A percentile compares a stretch with the other conserved stretches of the same genome.
Conservation (phyloP, 306 rosid species). For the Adenanthera pavonina region DNA sequence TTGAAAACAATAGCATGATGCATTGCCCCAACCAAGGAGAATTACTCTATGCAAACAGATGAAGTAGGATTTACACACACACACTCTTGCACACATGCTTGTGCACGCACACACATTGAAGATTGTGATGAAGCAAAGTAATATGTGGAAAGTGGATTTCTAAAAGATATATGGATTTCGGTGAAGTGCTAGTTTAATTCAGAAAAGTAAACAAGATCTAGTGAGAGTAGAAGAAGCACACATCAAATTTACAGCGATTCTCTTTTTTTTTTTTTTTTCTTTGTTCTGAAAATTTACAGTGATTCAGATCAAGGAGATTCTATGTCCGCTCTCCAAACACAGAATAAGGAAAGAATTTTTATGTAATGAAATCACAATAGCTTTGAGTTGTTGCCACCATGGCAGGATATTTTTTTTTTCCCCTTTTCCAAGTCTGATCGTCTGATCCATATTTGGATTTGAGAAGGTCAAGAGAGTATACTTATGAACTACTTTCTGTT, state of each 20-base stretch:
- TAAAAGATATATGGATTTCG: neutral
- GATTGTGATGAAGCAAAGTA: neutral
- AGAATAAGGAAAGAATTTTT: neutral
- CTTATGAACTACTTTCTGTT: neutral
- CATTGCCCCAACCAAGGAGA: neutral
- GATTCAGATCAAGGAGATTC: neutral
- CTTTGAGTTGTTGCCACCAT: no score
- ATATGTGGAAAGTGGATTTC: neutral
- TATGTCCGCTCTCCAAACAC: neutral
- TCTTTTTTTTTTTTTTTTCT: no score
- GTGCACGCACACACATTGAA: neutral
- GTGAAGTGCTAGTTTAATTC: neutral
- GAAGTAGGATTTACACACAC: neutral
- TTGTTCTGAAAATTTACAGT: neutral
- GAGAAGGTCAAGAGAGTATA: neutral
- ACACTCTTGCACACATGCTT: no score
- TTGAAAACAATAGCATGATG: neutral
- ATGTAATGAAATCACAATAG: no score
- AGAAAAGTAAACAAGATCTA: neutral
- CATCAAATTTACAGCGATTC: neutral
- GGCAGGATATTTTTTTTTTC: no score
- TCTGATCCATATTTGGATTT: neutral
- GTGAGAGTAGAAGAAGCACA: neutral
- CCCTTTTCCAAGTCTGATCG: neutral
- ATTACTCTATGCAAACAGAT: neutral